Percentiles rank a stretch among this genome's conserved stretches.
phyloP scores from a whole-genome alignment of 129 eudicot genomes.

The Flaveria trinervia region DNA sequence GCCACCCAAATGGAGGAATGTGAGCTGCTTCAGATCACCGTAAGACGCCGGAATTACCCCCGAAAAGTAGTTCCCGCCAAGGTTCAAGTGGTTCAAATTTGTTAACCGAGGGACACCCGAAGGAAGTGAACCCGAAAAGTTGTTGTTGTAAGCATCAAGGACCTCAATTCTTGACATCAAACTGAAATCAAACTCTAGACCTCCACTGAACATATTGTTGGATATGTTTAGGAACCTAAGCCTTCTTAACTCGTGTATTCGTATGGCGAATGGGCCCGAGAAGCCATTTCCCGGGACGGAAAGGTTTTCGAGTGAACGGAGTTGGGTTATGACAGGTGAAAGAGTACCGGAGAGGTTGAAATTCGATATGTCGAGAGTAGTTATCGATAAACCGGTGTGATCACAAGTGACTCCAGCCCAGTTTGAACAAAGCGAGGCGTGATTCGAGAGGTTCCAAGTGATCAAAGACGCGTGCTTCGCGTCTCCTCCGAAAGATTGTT shows the following conservation, averaged over 20 bases:
- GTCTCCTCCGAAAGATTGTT: conserved; percentile 37
- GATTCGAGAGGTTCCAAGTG: conserved; percentile 49
- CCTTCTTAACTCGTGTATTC: conserved; percentile 33
- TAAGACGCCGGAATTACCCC: conserved; percentile 56
- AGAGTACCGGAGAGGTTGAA: conserved; percentile 58
- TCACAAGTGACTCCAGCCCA: conserved; percentile 64
- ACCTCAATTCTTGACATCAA: conserved; percentile 38
- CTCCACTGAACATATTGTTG: conserved; percentile 56
- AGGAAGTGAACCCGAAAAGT: conserved; percentile 56
- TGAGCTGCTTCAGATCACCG: conserved; percentile 46
- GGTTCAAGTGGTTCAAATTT: conserved; percentile 44
- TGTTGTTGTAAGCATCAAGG: conserved; percentile 64
- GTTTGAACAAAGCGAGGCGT: conserved; percentile 45
- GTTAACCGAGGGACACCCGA: conserved; percentile 37
- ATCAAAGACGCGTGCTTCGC: conserved; percentile 39
- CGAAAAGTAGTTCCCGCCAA: conserved; percentile 71
- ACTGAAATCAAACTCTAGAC: conserved; percentile 48
- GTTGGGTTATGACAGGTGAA: conserved; percentile 47
- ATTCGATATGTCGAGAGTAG: conserved; percentile 57
- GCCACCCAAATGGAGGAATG: conserved; percentile 56
- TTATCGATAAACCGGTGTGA: conserved; percentile 19
- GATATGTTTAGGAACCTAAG: conserved; percentile 59
- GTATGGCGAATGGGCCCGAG: conserved; percentile 43
- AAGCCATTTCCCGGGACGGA: conserved; percentile 52
- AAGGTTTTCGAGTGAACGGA: conserved; percentile 38